phyloP scores from a whole-genome alignment of 2,329 filamentous ascomycete species.

The Neofusicoccum laricinum region DNA sequence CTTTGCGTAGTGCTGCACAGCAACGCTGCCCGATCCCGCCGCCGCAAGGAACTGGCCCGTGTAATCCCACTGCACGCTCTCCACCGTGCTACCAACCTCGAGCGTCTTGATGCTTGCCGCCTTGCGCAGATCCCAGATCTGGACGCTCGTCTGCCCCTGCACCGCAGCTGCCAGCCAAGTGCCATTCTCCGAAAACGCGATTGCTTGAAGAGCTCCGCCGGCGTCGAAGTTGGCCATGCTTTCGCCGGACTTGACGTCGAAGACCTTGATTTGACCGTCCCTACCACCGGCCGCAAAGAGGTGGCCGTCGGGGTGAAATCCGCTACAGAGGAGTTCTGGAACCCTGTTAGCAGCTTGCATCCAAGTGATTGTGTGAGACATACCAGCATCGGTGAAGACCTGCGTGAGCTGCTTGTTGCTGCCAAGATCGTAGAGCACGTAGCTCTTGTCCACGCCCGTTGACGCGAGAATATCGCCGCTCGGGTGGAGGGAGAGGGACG shows the following conservation, averaged over 20 bases:
- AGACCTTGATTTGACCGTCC: conserved; percentile 81
- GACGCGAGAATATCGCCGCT: conserved; percentile 80
- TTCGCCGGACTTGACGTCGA: conserved; percentile 77
- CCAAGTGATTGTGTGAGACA: conserved; percentile 33
- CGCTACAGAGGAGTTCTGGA: conserved; percentile 68
- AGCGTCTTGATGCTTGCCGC: conserved; percentile 78
- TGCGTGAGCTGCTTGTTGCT: conserved; percentile 69
- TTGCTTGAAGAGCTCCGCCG: conserved; percentile 64
- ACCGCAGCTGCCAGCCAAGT: conserved; percentile 88
- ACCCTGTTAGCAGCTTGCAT: conserved; percentile 26
- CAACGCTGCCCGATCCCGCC: conserved; percentile 74
- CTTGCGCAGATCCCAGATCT: conserved; percentile 90
- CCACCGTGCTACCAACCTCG: conserved; percentile 75
- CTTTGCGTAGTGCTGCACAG: conserved; percentile 89
- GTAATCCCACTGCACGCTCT: conserved; percentile 85
- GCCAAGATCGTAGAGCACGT: conserved; percentile 80
- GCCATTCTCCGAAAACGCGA: conserved; percentile 93
- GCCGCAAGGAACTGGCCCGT: conserved; percentile 89
- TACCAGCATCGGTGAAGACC: conserved; percentile 76
- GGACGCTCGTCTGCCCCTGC: conserved; percentile 73
- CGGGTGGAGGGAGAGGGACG: conserved; percentile 76
- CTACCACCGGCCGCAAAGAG: conserved; percentile 81
- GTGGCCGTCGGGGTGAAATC: conserved; percentile 97
- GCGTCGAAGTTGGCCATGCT: conserved; percentile 70
- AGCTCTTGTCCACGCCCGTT: conserved; percentile 86